Percentiles rank a stretch among this genome's conserved stretches.
Conservation (phyloP, 495 filamentous ascomycete species). For the Lineolata rhizophorae region DNA sequence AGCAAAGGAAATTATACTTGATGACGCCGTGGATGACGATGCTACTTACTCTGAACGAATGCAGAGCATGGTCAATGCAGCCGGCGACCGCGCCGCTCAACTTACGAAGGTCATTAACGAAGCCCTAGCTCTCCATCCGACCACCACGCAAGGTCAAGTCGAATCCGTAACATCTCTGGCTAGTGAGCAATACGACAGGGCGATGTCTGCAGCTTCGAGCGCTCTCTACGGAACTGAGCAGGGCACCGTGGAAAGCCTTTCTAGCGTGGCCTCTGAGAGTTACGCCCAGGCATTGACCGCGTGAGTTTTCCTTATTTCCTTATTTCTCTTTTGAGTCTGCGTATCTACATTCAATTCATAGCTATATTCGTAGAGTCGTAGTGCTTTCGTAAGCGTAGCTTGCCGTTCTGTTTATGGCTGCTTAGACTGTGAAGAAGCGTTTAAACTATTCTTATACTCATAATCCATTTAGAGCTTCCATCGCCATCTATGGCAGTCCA, state of each 20-base stretch:
- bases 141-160: constrained; percentile 22
- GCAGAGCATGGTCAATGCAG: constrained; percentile 27
- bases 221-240: constrained; percentile 34
- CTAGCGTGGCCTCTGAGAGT: constrained; percentile 28
- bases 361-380: too few relatives aligned
- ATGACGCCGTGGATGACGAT: constrained; percentile 27
- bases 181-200: constrained; percentile 31
- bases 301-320: constrained; percentile 23
- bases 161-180: constrained; percentile 27
- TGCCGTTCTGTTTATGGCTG: too few relatives aligned
- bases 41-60: constrained; percentile 24
- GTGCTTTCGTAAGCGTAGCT: too few relatives aligned
- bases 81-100: constrained; percentile 27
- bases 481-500: constrained; percentile 38
- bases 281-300: constrained; percentile 39
- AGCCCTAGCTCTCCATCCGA: constrained; percentile 23
- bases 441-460: constrained; percentile 5
- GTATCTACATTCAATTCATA: too few relatives aligned
- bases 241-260: constrained; percentile 25
- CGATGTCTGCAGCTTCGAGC: constrained; percentile 32
- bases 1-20: constrained; percentile 26
- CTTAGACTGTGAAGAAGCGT: too few relatives aligned
- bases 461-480: constrained; percentile 26
- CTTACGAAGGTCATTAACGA: constrained; percentile 31
- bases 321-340: too few relatives aligned